Evolutionary conservation across 73 alveolate species (phyloP).

Genomic region (Paramecium biaurelia): DNA sequence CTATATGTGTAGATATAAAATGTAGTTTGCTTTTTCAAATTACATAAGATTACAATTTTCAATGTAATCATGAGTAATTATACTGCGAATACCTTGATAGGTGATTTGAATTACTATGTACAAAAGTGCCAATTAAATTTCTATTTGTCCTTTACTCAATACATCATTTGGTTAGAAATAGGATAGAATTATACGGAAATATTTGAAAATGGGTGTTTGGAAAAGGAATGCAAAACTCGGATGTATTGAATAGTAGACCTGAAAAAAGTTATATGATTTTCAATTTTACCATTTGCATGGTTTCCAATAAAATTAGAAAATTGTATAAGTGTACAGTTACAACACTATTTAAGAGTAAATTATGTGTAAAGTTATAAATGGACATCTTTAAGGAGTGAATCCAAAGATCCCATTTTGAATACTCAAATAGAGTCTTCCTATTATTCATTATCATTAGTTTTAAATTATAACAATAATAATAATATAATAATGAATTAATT

Average conservation of each 20-base stretch:
- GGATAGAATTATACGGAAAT: background rate
- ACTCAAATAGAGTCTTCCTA: background rate
- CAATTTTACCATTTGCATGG: slow-evolving; percentile 20
- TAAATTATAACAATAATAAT: background rate
- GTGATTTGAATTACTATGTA: background rate
- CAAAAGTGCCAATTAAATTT: background rate
- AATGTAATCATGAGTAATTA: background rate
- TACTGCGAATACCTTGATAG: background rate
- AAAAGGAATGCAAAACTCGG: background rate
- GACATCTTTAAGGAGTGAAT: background rate
- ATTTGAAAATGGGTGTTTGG: background rate
- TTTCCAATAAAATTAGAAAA: background rate
- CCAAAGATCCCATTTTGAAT: background rate
- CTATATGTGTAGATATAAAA: background rate
- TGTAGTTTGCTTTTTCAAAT: background rate
- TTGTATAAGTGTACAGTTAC: background rate
- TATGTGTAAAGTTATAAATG: background rate
- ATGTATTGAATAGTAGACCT: background rate
- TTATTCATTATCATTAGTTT: background rate
- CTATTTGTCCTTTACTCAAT: background rate
- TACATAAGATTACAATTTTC: background rate
- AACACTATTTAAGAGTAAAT: background rate
- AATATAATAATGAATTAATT: background rate
- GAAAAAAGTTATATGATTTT: background rate
- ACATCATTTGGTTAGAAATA: background rate